These are phyloP conservation scores for Russula abietina DNA, from an alignment of 768 basidiomycete genomes.

Conservation along the genomic window DNA sequence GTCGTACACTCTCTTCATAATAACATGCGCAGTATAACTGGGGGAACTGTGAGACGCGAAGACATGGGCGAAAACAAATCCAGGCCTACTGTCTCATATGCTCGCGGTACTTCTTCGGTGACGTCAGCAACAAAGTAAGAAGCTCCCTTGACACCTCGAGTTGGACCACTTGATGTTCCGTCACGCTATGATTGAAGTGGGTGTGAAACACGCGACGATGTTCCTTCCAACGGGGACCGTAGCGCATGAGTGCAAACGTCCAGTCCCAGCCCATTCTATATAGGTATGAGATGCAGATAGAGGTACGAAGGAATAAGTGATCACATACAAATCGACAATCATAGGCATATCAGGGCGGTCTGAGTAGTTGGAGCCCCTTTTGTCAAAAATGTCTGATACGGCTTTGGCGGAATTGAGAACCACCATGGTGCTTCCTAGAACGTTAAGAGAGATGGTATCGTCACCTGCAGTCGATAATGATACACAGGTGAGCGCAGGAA, in stretches of 20 bases:
- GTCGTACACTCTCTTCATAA: slow-evolving; percentile 16
- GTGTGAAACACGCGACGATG: slow-evolving; percentile 27
- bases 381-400: slow-evolving; percentile 27
- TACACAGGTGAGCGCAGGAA: neutral
- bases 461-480: slow-evolving; percentile 7
- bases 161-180: slow-evolving; percentile 20
- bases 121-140: slow-evolving; percentile 20
- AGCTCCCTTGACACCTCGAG: slow-evolving; percentile 18
- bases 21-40: slow-evolving; percentile 13
- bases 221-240: slow-evolving; percentile 26
- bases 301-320: neutral
- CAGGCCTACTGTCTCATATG: slow-evolving; percentile 20
- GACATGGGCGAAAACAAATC: neutral
- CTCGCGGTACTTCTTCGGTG: slow-evolving; percentile 20
- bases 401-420: slow-evolving; percentile 25
- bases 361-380: slow-evolving; percentile 27
- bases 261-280: slow-evolving; percentile 27
- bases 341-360: slow-evolving; percentile 27
- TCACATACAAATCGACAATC: slow-evolving; percentile 25
- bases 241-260: slow-evolving; percentile 25
- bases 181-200: slow-evolving; percentile 22
- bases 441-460: slow-evolving; percentile 22
- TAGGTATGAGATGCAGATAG: neutral
- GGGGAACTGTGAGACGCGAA: neutral
- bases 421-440: slow-evolving; percentile 23